Percentiles rank a stretch among this genome's conserved stretches.
These are phyloP conservation scores for Fusarium zealandicum DNA, from an alignment of 2,329 filamentous ascomycete species.

Conservation along the genomic window DNA sequence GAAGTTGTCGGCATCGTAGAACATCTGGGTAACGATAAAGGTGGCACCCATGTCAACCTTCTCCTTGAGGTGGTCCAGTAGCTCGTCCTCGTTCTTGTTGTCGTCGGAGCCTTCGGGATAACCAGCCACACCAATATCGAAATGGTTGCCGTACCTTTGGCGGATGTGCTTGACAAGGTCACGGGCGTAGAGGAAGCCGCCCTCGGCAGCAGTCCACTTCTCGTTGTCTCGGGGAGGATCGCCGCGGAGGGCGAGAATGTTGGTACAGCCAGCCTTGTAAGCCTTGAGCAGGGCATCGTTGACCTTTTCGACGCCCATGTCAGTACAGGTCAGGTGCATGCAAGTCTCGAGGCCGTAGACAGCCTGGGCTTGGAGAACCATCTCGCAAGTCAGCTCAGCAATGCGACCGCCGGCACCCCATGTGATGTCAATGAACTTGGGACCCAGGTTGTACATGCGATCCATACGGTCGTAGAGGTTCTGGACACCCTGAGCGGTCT, in stretches of 20 bases:
- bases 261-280: slow-evolving; percentile 95
- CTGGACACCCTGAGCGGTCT: slow-evolving; percentile 96
- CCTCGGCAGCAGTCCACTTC: slow-evolving; percentile 88
- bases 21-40: slow-evolving; percentile 99
- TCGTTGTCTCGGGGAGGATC: slow-evolving; percentile 94
- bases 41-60: slow-evolving; percentile 94
- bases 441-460: slow-evolving; percentile 93
- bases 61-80: slow-evolving; percentile 93
- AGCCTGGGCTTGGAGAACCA: slow-evolving; percentile 94
- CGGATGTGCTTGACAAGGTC: slow-evolving; percentile 89
- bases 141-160: slow-evolving; percentile 74
- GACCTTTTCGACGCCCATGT: slow-evolving; percentile 93
- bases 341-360: slow-evolving; percentile 97
- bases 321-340: slow-evolving; percentile 98
- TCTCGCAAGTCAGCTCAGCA: slow-evolving; percentile 93
- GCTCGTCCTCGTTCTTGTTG: slow-evolving; percentile 81
- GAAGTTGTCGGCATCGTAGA: slow-evolving; percentile 97
- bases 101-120: slow-evolving; percentile 97
- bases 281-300: slow-evolving; percentile 87
- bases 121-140: slow-evolving; percentile 96
- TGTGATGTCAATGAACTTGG: slow-evolving; percentile 96
- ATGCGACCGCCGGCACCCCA: slow-evolving; percentile 95
- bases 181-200: slow-evolving; percentile 88
- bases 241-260: slow-evolving; percentile 91
- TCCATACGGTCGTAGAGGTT: slow-evolving; percentile 99